Base-by-base conservation (phyloP, 2,329 filamentous ascomycete genomes). In the Fusarium sp. region DNA sequence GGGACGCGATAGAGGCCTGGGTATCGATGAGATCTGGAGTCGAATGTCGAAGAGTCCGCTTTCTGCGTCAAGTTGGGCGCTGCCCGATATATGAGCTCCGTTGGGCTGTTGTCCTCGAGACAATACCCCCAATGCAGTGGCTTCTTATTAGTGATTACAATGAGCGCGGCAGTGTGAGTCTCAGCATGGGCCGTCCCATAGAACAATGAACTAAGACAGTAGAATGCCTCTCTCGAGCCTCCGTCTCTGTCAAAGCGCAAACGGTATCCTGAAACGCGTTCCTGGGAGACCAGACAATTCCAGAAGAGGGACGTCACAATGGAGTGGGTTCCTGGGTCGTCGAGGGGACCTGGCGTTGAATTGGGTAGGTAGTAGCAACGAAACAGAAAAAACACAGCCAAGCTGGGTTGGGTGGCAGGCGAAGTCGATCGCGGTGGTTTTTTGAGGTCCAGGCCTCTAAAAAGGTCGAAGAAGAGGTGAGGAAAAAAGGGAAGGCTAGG, bases 151-250 rank as follows among this genome's bases (percentile, higher is more conserved):
- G 70, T 67, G 70, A 66, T 74, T 71, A 75, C 61, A 64, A 66
- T 65, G 52, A 52, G 58, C 60, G 73, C 69, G 62, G 72, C 42
- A 58, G 66, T 74, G 42, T 29, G 35, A 63, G 73, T 74, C 73
- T 76, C 73, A 67, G 63, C 58, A 40, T 58, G 35, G 38, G 35
- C 36, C 57, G 61, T 62, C 62, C 56, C 58, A 62, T 69, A 65
- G 42, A 71, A 73, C 45, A 75, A 75, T 68, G 38, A 50, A 42
- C 52, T 71, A 64, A 75, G 67, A 75, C 70, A 75, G 33, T 22
- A 47, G 50, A 73, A 74, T 75, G 42, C 66, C 69, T 66, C 61
- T 73, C 61, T 73, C 31, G 22, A 57, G 16, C 38, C 40, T 22
- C 45, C 10, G 59, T 61, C 18, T 59, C 29, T 62, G 70, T 72